phyloP scores from a whole-genome alignment of 148 eudicot species.

The Diospyros lotus region DNA sequence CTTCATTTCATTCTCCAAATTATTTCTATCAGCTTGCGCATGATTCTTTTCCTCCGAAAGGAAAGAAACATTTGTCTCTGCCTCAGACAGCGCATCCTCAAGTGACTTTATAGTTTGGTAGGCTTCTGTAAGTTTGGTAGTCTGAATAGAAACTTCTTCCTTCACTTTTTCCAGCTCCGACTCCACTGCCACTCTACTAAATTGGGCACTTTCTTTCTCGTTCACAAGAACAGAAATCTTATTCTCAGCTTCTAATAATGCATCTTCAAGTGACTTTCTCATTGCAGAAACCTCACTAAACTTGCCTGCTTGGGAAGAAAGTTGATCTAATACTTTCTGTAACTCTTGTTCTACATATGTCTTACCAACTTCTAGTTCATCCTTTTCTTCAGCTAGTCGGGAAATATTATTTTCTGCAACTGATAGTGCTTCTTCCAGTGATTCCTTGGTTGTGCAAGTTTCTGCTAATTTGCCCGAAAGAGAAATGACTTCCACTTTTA shows the following conservation, averaged over 20 bases:
- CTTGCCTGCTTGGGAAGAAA: conserved; percentile 29
- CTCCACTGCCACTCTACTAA: conserved; percentile 44
- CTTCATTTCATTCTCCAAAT: conserved; percentile 52
- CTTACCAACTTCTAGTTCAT: conserved; percentile 47
- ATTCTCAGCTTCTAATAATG: conserved; percentile 55
- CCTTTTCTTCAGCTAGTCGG: conserved; percentile 57
- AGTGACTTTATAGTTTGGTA: conserved; percentile 54
- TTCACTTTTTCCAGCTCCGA: conserved; percentile 57
- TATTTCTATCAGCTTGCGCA: conserved; percentile 39
- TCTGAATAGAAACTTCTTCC: conserved; percentile 43
- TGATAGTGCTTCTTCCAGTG: conserved; percentile 63
- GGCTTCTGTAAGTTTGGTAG: conserved; percentile 48
- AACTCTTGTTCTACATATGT: conserved; percentile 42
- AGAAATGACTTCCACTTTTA: conserved; percentile 39
- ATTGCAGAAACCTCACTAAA: conserved; percentile 42
- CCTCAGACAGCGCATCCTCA: conserved; percentile 60
- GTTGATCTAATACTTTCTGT: conserved; percentile 46
- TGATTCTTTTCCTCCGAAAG: conserved; percentile 58
- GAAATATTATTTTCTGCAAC: conserved; percentile 44
- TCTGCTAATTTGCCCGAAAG: conserved; percentile 48
- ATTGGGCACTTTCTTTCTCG: conserved; percentile 67
- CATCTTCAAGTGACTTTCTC: conserved; percentile 52
- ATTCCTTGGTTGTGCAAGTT: conserved; percentile 34
- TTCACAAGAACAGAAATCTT: conserved; percentile 34
- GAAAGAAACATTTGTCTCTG: conserved; percentile 41